phyloP scores from a whole-genome alignment of 78 protist species.

The Cavenderia fasciculata region DNA sequence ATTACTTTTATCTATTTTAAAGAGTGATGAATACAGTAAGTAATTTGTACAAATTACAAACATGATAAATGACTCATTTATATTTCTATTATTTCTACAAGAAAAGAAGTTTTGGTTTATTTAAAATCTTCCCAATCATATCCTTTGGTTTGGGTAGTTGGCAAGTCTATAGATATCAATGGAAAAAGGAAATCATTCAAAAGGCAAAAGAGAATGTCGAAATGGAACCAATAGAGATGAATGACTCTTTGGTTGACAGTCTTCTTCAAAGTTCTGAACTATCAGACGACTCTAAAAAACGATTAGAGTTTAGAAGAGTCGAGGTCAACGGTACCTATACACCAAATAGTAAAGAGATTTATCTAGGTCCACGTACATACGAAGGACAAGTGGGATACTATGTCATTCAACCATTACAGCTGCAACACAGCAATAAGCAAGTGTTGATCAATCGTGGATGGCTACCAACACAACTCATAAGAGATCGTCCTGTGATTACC shows the following conservation, averaged over 20 bases:
- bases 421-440: constrained; percentile 1
- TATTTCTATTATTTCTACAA: too few relatives aligned
- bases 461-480: constrained; percentile 20
- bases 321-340: background rate
- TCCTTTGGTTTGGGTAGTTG: constrained; percentile 53
- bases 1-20: too few relatives aligned
- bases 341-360: background rate
- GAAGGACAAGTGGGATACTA: constrained; percentile 38
- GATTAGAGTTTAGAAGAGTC: constrained; percentile 51
- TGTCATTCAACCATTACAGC: constrained; percentile 3
- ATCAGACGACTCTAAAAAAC: background rate
- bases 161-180: constrained; percentile 69
- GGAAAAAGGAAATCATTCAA: constrained; percentile 35
- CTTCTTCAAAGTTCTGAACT: background rate
- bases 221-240: constrained; percentile 4
- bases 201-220: constrained; percentile 22
- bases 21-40: too few relatives aligned
- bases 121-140: constrained; percentile 32
- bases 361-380: constrained; percentile 44
- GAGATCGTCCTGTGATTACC: too few relatives aligned
- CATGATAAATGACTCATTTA: too few relatives aligned
- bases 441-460: constrained; percentile 49
- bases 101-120: constrained; percentile 17
- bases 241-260: background rate
- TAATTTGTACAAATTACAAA: too few relatives aligned